Conservation (phyloP, 1,139 yeast species). For the Protomyces macrosporus region DNA sequence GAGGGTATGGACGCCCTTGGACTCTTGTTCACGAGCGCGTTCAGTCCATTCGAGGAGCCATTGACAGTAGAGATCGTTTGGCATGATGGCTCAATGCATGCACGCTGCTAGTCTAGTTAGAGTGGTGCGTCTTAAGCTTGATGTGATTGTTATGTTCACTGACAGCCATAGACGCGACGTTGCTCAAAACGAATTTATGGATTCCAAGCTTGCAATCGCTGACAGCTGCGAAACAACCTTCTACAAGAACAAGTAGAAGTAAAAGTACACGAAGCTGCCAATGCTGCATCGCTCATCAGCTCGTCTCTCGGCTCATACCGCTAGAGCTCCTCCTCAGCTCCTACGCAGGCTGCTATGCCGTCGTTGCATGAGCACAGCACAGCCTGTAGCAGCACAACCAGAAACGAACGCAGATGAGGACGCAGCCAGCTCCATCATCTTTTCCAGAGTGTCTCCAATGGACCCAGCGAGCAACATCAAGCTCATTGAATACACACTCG, state of each 20-base stretch:
- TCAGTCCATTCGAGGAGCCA: slow-evolving; percentile 31
- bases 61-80: slow-evolving; percentile 25
- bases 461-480: slow-evolving; percentile 13
- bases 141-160: neutral
- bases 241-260: neutral
- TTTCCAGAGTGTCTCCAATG: slow-evolving; percentile 5
- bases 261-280: neutral
- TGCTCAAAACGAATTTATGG: neutral
- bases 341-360: too few species aligned
- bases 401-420: too few species aligned
- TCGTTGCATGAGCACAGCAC: too few species aligned
- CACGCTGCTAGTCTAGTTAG: too few species aligned
- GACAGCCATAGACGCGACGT: neutral
- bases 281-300: neutral
- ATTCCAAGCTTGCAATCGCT: neutral
- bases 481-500: neutral
- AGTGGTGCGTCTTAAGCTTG: neutral
- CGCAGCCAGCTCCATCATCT: neutral
- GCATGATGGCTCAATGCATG: neutral
- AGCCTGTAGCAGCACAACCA: too few species aligned
- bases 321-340: too few species aligned
- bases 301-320: too few species aligned
- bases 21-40: slow-evolving; percentile 25
- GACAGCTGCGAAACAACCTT: neutral
- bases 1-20: slow-evolving; percentile 27